phyloP scores from a whole-genome alignment of 768 basidiomycete genomes.

The Artomyces pyxidatus region DNA sequence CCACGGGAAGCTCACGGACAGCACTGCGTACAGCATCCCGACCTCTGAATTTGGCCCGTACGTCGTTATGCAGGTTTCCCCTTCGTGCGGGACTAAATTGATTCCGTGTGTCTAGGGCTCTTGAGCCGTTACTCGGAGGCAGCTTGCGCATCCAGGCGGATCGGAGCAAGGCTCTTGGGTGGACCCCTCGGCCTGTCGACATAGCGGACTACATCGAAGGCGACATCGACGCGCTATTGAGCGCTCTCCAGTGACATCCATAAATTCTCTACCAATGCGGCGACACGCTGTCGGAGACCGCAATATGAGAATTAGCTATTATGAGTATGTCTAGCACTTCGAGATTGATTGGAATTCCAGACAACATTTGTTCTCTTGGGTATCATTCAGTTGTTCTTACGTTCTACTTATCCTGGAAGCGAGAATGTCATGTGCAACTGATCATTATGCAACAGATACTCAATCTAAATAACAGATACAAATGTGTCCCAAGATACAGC shows the following conservation, averaged over 20 bases:
- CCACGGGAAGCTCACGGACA: slow-evolving; percentile 3
- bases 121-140: neutral
- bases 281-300: too few species aligned
- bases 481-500: too few species aligned
- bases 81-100: neutral
- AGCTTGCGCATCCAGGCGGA: slow-evolving; percentile 1
- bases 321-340: too few species aligned
- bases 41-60: slow-evolving; percentile 1
- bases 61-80: neutral
- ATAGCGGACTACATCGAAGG: neutral
- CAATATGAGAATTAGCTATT: too few species aligned
- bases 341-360: too few species aligned
- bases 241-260: neutral
- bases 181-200: neutral
- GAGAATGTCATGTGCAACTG: too few species aligned
- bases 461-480: too few species aligned
- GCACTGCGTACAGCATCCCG: slow-evolving; percentile 1
- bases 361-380: too few species aligned
- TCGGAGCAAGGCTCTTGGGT: slow-evolving; percentile 1
- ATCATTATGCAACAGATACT: too few species aligned
- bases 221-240: neutral
- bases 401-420: too few species aligned
- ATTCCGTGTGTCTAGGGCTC: neutral
- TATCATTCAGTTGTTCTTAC: too few species aligned
- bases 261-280: neutral